phyloP scores from a whole-genome alignment of 2,329 filamentous ascomycete species.

The Hypoxylon sp. region DNA sequence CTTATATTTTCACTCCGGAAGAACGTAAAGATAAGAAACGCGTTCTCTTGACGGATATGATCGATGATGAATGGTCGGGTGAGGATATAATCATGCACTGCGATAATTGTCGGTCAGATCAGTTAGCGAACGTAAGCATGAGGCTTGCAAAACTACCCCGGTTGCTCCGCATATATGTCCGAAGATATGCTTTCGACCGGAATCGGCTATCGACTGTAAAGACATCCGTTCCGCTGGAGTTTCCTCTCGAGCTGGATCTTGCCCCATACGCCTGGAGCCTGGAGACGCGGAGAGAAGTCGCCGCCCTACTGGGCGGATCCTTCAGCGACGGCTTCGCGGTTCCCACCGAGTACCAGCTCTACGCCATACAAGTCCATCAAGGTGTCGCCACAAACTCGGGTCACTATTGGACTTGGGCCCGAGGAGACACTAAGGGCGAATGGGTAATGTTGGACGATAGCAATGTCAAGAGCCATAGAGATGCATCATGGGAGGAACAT shows the following conservation, averaged over 20 bases:
- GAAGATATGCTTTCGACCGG: conserved; percentile 47
- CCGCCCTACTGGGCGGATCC: conserved; percentile 21
- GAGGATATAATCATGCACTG: not conserved
- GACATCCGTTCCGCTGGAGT: conserved; percentile 55
- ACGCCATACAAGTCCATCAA: conserved; percentile 84
- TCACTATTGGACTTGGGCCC: conserved; percentile 83
- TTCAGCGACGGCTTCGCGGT: conserved; percentile 57
- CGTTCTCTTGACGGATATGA: not conserved
- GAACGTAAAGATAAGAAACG: not conserved
- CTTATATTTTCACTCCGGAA: not conserved
- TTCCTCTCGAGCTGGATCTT: conserved; percentile 79
- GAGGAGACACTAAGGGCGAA: conserved; percentile 50
- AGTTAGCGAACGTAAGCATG: not conserved
- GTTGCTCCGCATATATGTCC: conserved; percentile 78
- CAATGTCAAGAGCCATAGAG: not conserved
- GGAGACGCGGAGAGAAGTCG: not conserved
- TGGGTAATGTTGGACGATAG: conserved; percentile 68
- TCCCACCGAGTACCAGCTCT: conserved; percentile 85
- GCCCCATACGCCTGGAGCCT: conserved; percentile 55
- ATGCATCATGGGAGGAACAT: not conserved
- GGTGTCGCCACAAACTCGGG: conserved; percentile 78
- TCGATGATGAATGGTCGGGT: not conserved
- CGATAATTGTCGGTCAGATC: not conserved
- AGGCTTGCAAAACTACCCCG: conserved; percentile 62
- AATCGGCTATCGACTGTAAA: not conserved